phyloP scores from a whole-genome alignment of 2,329 filamentous ascomycete species.

The Nemania sp. region DNA sequence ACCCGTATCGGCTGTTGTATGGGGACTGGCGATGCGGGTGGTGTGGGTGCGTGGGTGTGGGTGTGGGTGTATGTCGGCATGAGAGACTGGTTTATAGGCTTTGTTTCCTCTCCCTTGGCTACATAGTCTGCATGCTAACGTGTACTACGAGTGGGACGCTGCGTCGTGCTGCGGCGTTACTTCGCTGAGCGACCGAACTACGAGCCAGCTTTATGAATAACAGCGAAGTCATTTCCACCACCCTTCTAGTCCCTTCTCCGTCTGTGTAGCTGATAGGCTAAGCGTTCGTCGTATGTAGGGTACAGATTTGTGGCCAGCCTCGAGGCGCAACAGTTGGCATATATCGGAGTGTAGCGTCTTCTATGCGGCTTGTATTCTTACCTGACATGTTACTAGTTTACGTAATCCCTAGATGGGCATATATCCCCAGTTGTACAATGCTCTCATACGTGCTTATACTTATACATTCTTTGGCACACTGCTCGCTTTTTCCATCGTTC shows the following conservation, averaged over 20 bases:
- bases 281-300: constrained; percentile 21
- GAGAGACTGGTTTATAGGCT: constrained; percentile 36
- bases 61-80: not conserved
- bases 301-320: constrained; percentile 1
- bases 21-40: constrained; percentile 18
- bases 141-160: constrained; percentile 31
- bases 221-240: constrained; percentile 21
- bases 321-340: not conserved
- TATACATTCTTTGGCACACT: constrained; percentile 9
- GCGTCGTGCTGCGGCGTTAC: constrained; percentile 15
- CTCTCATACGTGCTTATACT: not conserved
- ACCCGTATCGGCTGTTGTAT: constrained; percentile 14
- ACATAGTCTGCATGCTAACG: constrained; percentile 42
- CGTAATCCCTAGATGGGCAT: not conserved
- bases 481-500: not conserved
- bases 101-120: constrained; percentile 40
- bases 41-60: constrained; percentile 29
- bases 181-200: constrained; percentile 11
- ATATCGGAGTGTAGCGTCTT: not conserved
- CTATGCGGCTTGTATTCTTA: not conserved
- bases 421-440: not conserved
- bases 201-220: constrained; percentile 15
- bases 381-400: too few species aligned
- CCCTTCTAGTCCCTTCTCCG: not conserved
- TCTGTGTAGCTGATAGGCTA: constrained; percentile 22